phyloP scores from a whole-genome alignment of 768 basidiomycete genomes.

The Psilocybe subaeruginosa region DNA sequence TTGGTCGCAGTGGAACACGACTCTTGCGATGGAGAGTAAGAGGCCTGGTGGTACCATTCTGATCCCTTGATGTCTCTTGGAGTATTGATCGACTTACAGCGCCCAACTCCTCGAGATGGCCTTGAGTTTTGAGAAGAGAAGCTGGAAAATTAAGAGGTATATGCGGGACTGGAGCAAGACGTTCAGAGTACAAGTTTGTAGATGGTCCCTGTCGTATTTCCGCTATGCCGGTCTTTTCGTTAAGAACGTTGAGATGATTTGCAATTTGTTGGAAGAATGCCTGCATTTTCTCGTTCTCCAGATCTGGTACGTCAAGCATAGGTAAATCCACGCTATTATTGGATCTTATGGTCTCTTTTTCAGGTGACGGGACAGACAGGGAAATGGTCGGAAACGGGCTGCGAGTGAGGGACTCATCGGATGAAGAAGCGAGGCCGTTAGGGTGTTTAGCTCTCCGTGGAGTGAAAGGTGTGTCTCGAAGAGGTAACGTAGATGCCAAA shows the following conservation, averaged over 20 bases:
- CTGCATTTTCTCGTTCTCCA: constrained; percentile 78
- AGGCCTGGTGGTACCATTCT: constrained; percentile 35
- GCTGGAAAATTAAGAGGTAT: constrained; percentile 2
- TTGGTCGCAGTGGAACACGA: constrained; percentile 22
- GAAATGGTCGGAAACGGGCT: constrained; percentile 23
- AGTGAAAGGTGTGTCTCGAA: constrained; percentile 62
- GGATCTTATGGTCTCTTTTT: constrained; percentile 3
- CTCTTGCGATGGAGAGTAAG: constrained; percentile 46
- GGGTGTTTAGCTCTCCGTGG: constrained; percentile 51
- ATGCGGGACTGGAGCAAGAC: constrained; percentile 3
- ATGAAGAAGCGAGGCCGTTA: constrained; percentile 24
- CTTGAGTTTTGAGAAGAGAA: neutral
- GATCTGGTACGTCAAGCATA: constrained; percentile 63
- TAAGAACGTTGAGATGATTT: constrained; percentile 76
- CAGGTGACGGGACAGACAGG: constrained; percentile 24
- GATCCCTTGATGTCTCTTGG: neutral
- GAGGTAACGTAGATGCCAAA: constrained; percentile 39
- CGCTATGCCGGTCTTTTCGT: constrained; percentile 43
- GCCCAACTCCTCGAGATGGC: neutral
- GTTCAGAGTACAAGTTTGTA: constrained; percentile 4
- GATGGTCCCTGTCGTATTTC: constrained; percentile 6
- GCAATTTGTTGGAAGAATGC: constrained; percentile 86
- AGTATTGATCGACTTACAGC: neutral
- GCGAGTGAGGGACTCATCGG: constrained; percentile 17
- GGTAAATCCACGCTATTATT: constrained; percentile 33